A percentile compares a stretch with the other conserved stretches of the same genome.
Conservation (phyloP, 108 stramenopile genomes). For the Skeletonema grethae region DNA sequence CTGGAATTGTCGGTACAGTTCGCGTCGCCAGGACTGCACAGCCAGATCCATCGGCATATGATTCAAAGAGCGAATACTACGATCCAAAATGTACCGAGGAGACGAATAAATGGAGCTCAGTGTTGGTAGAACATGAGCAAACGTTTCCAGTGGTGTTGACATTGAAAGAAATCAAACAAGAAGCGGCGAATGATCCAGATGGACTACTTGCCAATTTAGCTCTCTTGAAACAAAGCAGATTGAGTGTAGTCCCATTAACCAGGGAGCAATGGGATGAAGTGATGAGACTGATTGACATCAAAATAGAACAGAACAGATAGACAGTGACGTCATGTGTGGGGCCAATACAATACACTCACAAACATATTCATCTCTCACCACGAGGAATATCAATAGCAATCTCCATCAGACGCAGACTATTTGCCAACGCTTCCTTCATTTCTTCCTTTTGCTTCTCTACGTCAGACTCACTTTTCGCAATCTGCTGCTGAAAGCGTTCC, state of each 20-base stretch:
- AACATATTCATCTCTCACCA: background rate
- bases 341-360: background rate
- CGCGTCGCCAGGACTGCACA: constrained; percentile 36
- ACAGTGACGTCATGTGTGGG: too few species aligned
- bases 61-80: constrained; percentile 49
- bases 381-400: constrained; percentile 13
- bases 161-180: constrained; percentile 51
- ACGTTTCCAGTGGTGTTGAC: constrained; percentile 44
- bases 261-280: constrained; percentile 42
- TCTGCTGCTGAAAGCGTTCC: constrained; percentile 31
- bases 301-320: background rate
- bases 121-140: constrained; percentile 50
- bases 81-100: constrained; percentile 54
- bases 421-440: constrained; percentile 43
- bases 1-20: constrained; percentile 55
- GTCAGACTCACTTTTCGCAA: constrained; percentile 18
- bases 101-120: constrained; percentile 57
- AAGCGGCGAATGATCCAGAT: constrained; percentile 25
- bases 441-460: constrained; percentile 21
- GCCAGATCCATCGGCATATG: constrained; percentile 54
- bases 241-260: constrained; percentile 54
- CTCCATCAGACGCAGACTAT: constrained; percentile 48
- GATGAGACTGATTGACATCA: constrained; percentile 25
- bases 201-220: constrained; percentile 48
- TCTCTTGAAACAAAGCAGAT: constrained; percentile 48